phyloP scores from a whole-genome alignment of 2,329 filamentous ascomycete species.

The Chaetoscypha palmicola region DNA sequence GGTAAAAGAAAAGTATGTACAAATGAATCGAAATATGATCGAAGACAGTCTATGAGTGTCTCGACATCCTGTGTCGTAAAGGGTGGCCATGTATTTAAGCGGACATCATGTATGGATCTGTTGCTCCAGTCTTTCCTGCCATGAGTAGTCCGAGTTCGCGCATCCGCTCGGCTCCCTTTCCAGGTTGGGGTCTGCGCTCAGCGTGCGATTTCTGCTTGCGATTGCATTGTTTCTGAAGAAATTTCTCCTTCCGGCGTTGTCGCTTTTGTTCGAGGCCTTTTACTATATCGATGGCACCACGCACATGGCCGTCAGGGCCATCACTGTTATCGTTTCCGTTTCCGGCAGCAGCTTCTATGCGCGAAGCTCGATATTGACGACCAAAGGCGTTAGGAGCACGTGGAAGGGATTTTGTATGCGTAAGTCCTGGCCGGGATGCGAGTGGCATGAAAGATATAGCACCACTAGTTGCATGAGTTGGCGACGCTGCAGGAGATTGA shows the following conservation, averaged over 20 bases:
- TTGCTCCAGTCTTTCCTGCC: constrained; percentile 68
- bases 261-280: constrained; percentile 94
- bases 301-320: constrained; percentile 56
- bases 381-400: constrained; percentile 67
- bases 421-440: constrained; percentile 58
- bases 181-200: constrained; percentile 63
- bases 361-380: constrained; percentile 38
- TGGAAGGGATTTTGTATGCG: constrained; percentile 80
- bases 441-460: constrained; percentile 39
- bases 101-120: constrained; percentile 63
- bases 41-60: constrained; percentile 13
- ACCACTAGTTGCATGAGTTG: constrained; percentile 35
- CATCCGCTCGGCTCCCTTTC: constrained; percentile 90
- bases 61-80: constrained; percentile 14
- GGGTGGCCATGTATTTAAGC: constrained; percentile 38
- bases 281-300: constrained; percentile 95
- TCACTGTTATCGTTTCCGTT: constrained; percentile 30
- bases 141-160: constrained; percentile 82
- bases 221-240: constrained; percentile 81
- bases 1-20: constrained; percentile 19
- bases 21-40: constrained; percentile 14
- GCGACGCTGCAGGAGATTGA: constrained; percentile 42
- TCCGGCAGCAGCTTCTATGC: constrained; percentile 35
- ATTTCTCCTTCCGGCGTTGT: constrained; percentile 86
- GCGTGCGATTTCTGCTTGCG: constrained; percentile 62